A percentile compares a stretch with the other conserved stretches of the same genome.
Conservation (phyloP, 2,329 filamentous ascomycete genomes). For the Aspergillus transmontanensis region DNA sequence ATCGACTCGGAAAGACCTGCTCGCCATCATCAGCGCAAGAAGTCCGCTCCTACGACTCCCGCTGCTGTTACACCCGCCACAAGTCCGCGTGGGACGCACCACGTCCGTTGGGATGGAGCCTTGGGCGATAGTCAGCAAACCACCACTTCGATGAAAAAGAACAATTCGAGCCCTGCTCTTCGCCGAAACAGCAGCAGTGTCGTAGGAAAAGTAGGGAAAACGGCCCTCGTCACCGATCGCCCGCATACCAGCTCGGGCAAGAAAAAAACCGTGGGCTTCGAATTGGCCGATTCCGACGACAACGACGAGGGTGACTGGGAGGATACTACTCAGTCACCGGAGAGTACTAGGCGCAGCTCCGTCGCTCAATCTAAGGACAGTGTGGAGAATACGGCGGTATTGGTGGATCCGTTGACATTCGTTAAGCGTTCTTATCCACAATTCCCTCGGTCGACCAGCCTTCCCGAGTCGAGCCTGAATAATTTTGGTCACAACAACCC, state of each 20-base stretch:
- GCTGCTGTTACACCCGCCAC: conserved; percentile 47
- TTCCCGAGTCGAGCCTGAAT: conserved; percentile 40
- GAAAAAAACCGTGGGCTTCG: conserved; percentile 52
- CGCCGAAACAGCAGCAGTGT: conserved; percentile 41
- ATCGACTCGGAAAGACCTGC: conserved; percentile 33
- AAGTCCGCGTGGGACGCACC: conserved; percentile 41
- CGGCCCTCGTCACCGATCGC: conserved; percentile 38
- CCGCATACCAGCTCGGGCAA: conserved; percentile 38
- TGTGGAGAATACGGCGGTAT: conserved; percentile 35
- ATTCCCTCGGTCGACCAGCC: conserved; percentile 40
- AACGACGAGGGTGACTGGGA: conserved; percentile 51
- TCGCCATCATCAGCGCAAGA: conserved; percentile 50
- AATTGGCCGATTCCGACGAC: conserved; percentile 46
- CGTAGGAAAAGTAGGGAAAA: conserved; percentile 46
- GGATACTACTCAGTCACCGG: conserved; percentile 51
- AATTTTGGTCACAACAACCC: conserved; percentile 31
- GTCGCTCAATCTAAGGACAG: conserved; percentile 39
- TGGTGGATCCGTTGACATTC: conserved; percentile 44
- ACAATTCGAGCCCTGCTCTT: conserved; percentile 47
- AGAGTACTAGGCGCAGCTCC: conserved; percentile 50
- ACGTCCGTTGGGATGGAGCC: conserved; percentile 47
- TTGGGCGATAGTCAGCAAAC: conserved; percentile 37
- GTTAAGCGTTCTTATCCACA: conserved; percentile 45
- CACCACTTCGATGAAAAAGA: conserved; percentile 46
- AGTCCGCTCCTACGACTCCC: conserved; percentile 45